A percentile compares a stretch with the other conserved stretches of the same genome.
Conservation (phyloP, 2,329 filamentous ascomycete genomes). For the Lachnellula subtilissima region DNA sequence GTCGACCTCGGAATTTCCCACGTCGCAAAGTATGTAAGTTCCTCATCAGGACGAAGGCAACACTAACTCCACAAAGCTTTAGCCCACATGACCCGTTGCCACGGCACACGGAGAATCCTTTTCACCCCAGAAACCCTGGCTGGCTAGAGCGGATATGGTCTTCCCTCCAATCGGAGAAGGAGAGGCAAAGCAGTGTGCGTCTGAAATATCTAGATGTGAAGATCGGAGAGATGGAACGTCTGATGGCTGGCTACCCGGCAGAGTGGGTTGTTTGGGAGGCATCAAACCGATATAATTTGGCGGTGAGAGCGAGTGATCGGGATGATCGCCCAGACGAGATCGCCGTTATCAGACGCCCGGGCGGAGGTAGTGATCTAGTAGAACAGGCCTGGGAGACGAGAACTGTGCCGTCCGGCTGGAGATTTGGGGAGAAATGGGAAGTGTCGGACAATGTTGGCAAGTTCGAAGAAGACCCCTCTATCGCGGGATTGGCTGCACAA, state of each 20-base stretch:
- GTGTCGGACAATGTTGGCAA: no score
- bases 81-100: no score
- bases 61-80: not conserved
- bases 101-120: not conserved
- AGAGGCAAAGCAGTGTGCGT: not conserved
- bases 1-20: not conserved
- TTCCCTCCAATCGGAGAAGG: not conserved
- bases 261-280: not conserved
- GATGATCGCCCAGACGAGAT: constrained; percentile 1
- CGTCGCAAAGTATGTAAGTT: no score
- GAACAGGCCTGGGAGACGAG: not conserved
- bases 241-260: not conserved
- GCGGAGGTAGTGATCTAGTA: not conserved
- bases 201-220: not conserved
- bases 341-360: not conserved
- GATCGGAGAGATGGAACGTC: not conserved
- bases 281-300: not conserved
- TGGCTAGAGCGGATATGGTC: not conserved
- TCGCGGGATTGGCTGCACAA: no score
- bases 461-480: no score
- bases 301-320: not conserved
- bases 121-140: not conserved
- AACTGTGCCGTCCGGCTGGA: not conserved
- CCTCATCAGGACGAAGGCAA: not conserved
- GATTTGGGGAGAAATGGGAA: not conserved